phyloP scores from a whole-genome alignment of 257 asterid genomes.

The Nicotiana benthamiana region DNA sequence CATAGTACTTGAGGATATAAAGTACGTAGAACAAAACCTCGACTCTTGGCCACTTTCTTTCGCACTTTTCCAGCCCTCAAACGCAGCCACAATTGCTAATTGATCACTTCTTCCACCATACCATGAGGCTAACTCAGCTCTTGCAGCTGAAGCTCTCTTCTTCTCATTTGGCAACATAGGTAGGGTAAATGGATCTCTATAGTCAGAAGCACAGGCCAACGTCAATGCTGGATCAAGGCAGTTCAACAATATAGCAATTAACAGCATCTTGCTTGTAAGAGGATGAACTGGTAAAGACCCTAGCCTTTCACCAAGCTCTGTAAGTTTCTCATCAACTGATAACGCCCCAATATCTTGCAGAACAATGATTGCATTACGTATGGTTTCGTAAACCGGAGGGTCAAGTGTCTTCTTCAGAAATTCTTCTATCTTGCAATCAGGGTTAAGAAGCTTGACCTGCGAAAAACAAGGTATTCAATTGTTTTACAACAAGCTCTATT shows the following conservation, averaged over 20 bases:
- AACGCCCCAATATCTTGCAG: constrained; percentile 91
- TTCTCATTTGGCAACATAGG: constrained; percentile 62
- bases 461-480: neutral
- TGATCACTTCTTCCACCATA: constrained; percentile 85
- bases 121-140: constrained; percentile 58
- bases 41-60: constrained; percentile 48
- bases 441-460: constrained; percentile 86
- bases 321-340: constrained; percentile 64
- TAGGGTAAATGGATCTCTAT: constrained; percentile 64
- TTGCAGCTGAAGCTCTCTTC: constrained; percentile 64
- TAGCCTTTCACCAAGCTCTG: constrained; percentile 75
- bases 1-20: constrained; percentile 58
- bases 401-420: constrained; percentile 76
- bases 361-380: constrained; percentile 57
- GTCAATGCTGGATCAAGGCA: constrained; percentile 94
- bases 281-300: constrained; percentile 95
- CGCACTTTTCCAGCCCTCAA: constrained; percentile 75
- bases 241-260: constrained; percentile 61
- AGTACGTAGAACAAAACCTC: constrained; percentile 60
- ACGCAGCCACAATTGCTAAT: constrained; percentile 80
- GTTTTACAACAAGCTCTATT: neutral
- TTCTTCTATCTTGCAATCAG: constrained; percentile 65
- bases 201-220: constrained; percentile 77
- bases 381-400: constrained; percentile 80
- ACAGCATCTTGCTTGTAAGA: constrained; percentile 87